Evolutionary conservation across 2,329 filamentous ascomycete species (phyloP), one percentile per base, ranked within the genome.

Genomic region (Ilyonectria destructans): DNA sequence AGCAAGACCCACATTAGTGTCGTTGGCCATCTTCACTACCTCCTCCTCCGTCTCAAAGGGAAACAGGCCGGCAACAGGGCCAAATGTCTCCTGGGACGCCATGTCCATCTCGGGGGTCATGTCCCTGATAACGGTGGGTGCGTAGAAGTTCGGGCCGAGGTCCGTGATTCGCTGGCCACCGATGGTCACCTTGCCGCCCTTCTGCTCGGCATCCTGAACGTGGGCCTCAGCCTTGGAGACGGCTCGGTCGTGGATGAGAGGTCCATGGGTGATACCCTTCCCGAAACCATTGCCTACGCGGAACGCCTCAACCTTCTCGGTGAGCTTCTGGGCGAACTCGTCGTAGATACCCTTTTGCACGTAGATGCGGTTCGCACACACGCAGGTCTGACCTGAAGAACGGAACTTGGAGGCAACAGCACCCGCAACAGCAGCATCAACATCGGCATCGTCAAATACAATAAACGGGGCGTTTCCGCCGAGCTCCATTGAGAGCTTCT

Each of bases 401-500:
- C 96, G 92, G 89, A 98, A 98, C 82, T 98, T 99, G 77, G 90
- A 95, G 26, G 91, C 85, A 61, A 98, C 89, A 55, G 95, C 95
- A 29, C 95, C 96, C 0, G 90, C 84, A 1, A 98, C 94, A 2
- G 96, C 96, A 5, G 86, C 84, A 67, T 98, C 95, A 21, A 98
- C 84, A 78, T 98, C 94, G 21, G 96, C 93, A 77, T 98, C 96
- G 77, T 98, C 95, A 78, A 98, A 98, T 37, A 98, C 94, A 73
- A 98, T 98, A 80, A 98, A 97, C 1, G 96, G 96, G 0, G 96
- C 93, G 80, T 98, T 98, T 55, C 96, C 96, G 62, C 96, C 96
- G 1, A 98, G 91, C 80, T 98, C 96, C 80, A 97, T 93, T 0
- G 93, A 96, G 46, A 91, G 80, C 73, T 90, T 88, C 88, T 98